Conservation (phyloP, 1,284 basidiomycete species). For the Ceratobasidium sp. region DNA sequence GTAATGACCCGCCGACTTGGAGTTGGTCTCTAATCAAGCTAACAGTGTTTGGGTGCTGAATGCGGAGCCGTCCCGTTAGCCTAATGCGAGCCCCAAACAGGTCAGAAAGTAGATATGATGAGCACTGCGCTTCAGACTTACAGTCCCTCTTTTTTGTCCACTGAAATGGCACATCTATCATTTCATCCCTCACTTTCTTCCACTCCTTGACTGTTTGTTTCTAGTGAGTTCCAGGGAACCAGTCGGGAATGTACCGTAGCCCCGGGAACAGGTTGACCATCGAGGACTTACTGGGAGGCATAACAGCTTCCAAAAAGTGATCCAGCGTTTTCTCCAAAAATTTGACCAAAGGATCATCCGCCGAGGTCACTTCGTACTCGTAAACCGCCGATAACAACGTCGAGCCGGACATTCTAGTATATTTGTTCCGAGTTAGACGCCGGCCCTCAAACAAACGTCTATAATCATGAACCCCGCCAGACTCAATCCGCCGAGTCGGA, state of each 20-base stretch:
- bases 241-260: constrained; percentile 33
- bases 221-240: constrained; percentile 34
- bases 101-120: too few species aligned
- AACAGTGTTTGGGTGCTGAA: constrained; percentile 6
- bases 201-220: constrained; percentile 22
- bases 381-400: constrained; percentile 22
- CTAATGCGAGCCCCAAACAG: too few species aligned
- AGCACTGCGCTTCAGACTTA: too few species aligned
- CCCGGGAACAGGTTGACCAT: constrained; percentile 29
- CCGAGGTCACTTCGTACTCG: constrained; percentile 22
- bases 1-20: too few species aligned
- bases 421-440: not conserved
- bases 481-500: too few species aligned
- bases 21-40: not conserved
- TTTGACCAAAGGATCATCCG: constrained; percentile 16
- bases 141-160: constrained; percentile 22
- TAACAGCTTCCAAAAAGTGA: constrained; percentile 2
- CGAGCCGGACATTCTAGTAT: not conserved
- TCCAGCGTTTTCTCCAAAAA: constrained; percentile 13
- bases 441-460: not conserved
- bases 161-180: constrained; percentile 25
- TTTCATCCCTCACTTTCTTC: constrained; percentile 18
- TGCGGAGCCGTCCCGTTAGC: not conserved
- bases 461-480: too few species aligned
- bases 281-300: constrained; percentile 13